Evolutionary conservation across 2,329 filamentous ascomycete genomes (phyloP).

Genomic region (Xylariaceae sp.): DNA sequence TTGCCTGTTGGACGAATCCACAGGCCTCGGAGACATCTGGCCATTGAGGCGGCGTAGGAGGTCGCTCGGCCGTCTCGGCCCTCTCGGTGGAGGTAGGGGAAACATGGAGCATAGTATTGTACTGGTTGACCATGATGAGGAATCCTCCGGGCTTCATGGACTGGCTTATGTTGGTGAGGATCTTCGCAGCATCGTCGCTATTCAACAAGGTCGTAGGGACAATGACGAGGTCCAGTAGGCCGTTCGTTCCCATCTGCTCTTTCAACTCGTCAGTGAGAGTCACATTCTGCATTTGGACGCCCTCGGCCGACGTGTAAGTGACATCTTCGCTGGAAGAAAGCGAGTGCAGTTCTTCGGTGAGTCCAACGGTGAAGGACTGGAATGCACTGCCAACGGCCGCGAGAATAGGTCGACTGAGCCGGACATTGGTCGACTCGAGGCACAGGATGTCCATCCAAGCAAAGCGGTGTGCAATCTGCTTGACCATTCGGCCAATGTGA

Average conservation of each 20-base stretch:
- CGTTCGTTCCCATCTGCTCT: constrained; percentile 10
- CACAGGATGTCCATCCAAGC: constrained; percentile 37
- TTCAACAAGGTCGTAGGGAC: constrained; percentile 33
- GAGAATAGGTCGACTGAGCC: constrained; percentile 31
- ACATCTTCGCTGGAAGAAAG: background rate
- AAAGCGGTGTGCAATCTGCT: constrained; percentile 37
- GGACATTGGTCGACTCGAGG: constrained; percentile 30
- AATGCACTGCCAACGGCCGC: constrained; percentile 31
- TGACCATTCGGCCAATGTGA: constrained; percentile 32
- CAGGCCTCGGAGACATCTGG: constrained; percentile 30
- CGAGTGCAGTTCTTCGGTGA: constrained; percentile 15
- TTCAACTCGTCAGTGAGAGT: constrained; percentile 18
- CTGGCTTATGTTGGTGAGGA: constrained; percentile 28
- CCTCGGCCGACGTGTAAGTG: constrained; percentile 7
- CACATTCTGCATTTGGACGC: constrained; percentile 16
- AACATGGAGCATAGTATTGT: constrained; percentile 2
- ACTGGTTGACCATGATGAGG: constrained; percentile 28
- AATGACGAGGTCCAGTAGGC: constrained; percentile 31
- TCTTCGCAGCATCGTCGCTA: constrained; percentile 16
- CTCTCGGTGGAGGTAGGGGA: no score
- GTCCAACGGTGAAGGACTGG: constrained; percentile 28
- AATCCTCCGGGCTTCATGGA: constrained; percentile 36
- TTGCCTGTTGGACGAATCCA: constrained; percentile 32
- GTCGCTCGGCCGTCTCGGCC: background rate
- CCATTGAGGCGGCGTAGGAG: constrained; percentile 32